Base-by-base conservation (phyloP, 2,329 filamentous ascomycete species). In the Fusarium sp. region DNA sequence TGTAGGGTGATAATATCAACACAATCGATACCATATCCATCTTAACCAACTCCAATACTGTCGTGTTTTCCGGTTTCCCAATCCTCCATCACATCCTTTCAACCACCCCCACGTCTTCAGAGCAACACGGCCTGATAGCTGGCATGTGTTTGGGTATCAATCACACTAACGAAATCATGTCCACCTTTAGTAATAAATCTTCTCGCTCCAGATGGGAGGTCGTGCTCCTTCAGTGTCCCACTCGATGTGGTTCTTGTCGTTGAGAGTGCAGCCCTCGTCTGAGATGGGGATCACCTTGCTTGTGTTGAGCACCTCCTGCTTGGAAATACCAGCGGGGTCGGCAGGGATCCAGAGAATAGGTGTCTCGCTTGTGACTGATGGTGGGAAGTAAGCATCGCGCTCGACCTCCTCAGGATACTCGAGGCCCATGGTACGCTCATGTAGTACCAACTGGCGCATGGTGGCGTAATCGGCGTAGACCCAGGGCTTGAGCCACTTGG, bases 331-430 rank as follows among this genome's bases (percentile, higher is more conserved):
- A 32, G 89, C 87, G 3, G 87, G 85, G 79, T 96, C 94, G 60
- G 88, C 87, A 3, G 94, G 93, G 34, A 96, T 90, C 94, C 94
- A 96, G 36, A 96, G 85, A 13, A 91, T 84, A 8, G 92, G 92
- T 0, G 89, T 83, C 45, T 87, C 83, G 57, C 87, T 85, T 48
- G 84, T 89, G 79, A 94, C 89, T 14, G 92, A 88, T 0, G 94
- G 93, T 73, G 94, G 91, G 82, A 87, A 90, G 82, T 94, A 96
- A 0, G 93, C 93, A 61, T 92, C 87, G 13, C 85, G 83, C 80
- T 92, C 91, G 2, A 89, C 83, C 64, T 92, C 87, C 0, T 87
- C 85, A 2, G 89, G 81, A 80, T 96, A 95, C 36, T 88, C 83
- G 2, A 85, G 76, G 32, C 85, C 82, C 15, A 84, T 73, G 14